These are phyloP conservation scores for Bonnemaisonia californica DNA, from an alignment of 31 red algal species.

Conservation along the genomic window DNA sequence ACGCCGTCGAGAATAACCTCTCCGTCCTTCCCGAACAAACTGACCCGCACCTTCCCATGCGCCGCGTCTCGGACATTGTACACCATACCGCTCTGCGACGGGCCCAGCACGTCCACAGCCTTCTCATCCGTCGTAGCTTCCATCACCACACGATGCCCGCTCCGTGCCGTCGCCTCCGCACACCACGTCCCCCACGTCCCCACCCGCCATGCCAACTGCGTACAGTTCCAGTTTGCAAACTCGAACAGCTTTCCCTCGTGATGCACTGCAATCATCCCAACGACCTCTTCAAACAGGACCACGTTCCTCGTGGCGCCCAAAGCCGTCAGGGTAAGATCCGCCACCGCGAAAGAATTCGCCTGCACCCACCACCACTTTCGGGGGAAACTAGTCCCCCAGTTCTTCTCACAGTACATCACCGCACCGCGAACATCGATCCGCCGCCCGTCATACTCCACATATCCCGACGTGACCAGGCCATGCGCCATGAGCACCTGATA, in stretches of 20 bases:
- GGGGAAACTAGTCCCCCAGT: constrained; percentile 91
- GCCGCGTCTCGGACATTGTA: constrained; percentile 22
- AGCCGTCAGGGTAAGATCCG: constrained; percentile 52
- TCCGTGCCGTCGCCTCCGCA: constrained; percentile 1
- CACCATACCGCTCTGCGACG: constrained; percentile 26
- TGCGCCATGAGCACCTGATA: constrained; percentile 90
- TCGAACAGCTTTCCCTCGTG: constrained; percentile 68
- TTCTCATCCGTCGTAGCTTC: constrained; percentile 13
- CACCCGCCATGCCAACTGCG: constrained; percentile 2
- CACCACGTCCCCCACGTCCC: constrained; percentile 16
- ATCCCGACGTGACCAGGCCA: constrained; percentile 58
- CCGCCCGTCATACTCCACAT: constrained; percentile 26
- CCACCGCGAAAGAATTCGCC: constrained; percentile 43
- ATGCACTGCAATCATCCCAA: constrained; percentile 70
- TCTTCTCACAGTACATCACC: constrained; percentile 88
- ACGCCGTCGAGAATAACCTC: constrained; percentile 30
- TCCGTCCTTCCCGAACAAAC: constrained; percentile 5
- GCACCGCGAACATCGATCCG: constrained; percentile 40
- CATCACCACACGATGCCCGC: constrained; percentile 7
- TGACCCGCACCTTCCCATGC: constrained; percentile 19
- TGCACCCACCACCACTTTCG: constrained; percentile 93
- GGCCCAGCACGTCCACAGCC: constrained; percentile 26
- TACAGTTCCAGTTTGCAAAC: constrained; percentile 70
- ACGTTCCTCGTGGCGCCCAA: constrained; percentile 51
- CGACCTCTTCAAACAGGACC: constrained; percentile 29